Base-by-base conservation (phyloP, 179 eudicot genomes). In the Carnegiea gigantea region DNA sequence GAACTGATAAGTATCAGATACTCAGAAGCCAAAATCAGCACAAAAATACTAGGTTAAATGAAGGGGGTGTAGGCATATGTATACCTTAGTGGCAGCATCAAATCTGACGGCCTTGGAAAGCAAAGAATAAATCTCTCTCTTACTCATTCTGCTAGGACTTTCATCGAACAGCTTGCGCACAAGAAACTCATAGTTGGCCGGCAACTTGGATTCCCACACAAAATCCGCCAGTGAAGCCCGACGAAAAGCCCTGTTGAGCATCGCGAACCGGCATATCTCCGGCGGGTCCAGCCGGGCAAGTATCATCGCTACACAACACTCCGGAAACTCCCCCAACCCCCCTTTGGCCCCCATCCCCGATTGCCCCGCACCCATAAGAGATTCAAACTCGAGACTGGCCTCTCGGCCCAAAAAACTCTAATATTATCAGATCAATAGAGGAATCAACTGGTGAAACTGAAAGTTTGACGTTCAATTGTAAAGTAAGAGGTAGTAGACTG, bases 171-270 rank as follows among this genome's bases (percentile, higher is more conserved):
- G 77, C 68, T 88, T 90, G 48, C 77, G 38, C 0, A 84, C 87
- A 68, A 90, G 89, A 79, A 78, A 79, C 74, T 78, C 75, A 71
- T 90, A 88, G 78, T 90, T 92, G 0, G 70, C 76, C 5, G 96
- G 93, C 83, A 92, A 78, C 76, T 91, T 92, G 1, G 88, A 40
- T 30, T 87, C 89, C 96, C 96, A 91, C 4, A 92, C 90, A 30
- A 82, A 59, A 86, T 92, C 92, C 38, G 90, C 85, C 77, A 53
- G 77, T 8, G 96, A 88, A 72, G 93, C 96, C 28, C 67, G 65
- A 6, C 82, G 77, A 73, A 92, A 89, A 1, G 83, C 83, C 67
- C 76, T 77, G 81, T 83, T 91, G 8, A 90, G 8, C 24, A 51
- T 59, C 17, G 91, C 91, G 28, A 90, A 43, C 77, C 30, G 81